Evolutionary conservation across 2,329 filamentous ascomycete species (phyloP), one percentile per base, ranked within the genome.

Genomic region (Basipetospora chlamydospora): DNA sequence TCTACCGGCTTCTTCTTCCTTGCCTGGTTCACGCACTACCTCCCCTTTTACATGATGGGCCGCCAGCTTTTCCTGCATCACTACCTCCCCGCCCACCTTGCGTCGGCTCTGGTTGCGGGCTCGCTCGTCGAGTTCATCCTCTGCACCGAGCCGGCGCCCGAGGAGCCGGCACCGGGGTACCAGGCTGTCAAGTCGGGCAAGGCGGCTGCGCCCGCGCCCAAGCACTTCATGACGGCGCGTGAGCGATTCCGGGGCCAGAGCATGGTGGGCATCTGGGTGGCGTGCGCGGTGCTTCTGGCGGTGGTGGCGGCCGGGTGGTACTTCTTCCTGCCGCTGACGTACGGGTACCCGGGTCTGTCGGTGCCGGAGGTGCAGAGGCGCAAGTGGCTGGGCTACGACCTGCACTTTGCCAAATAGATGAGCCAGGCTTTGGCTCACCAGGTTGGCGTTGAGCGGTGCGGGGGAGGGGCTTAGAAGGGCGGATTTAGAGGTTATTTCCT

Each of bases 1-100:
- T 95, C 86, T 38, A 96, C 90, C 1, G 90, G 90, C 17, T 98
- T 98, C 73, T 92, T 98, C 67, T 96, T 95, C 75, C 73, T 98
- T 39, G 85, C 86, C 39, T 98, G 90, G 90, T 86, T 84, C 11
- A 88, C 86, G 2, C 90, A 98, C 57, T 98, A 95, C 66, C 76
- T 94, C 58, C 88, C 88, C 36, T 98, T 98, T 67, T 98, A 77
- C 64, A 75, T 95, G 44, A 98, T 98, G 88, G 88, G 88, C 39
- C 86, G 88, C 49, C 88, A 98, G 58, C 77, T 95, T 45, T 98
- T 98, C 76, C 61, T 98, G 47, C 90, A 98, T 58, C 90, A 98
- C 60, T 98, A 98, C 54, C 73, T 98, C 3, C 90, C 90, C 1
- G 85, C 90, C 1, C 90, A 98, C 53, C 69, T 98, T 9, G 88